Evolutionary conservation across 2,329 filamentous ascomycete genomes (phyloP).

Genomic region (Alternaria alternata): DNA sequence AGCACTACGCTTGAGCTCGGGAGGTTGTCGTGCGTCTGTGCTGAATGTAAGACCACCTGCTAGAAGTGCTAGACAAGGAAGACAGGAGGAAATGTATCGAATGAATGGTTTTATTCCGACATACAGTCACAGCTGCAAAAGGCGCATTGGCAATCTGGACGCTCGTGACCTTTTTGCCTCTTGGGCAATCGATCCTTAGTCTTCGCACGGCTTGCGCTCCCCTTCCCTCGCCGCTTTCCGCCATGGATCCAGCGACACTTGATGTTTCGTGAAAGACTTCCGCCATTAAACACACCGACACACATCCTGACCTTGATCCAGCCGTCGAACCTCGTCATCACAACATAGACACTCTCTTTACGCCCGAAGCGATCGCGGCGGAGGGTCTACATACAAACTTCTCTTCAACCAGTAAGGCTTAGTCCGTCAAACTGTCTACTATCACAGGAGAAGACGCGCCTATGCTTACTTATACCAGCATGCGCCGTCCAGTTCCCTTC

Average conservation of each 20-base stretch:
- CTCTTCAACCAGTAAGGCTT: neutral
- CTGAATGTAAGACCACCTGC: too few species aligned
- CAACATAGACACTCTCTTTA: neutral
- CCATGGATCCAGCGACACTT: neutral
- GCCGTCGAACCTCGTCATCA: neutral
- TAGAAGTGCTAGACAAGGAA: too few species aligned
- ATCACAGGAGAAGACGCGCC: neutral
- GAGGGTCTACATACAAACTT: neutral
- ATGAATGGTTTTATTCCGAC: neutral
- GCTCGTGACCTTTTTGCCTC: too few species aligned
- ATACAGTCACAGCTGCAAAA: neutral
- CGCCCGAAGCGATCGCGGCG: neutral
- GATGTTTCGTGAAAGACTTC: neutral
- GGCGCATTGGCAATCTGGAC: neutral
- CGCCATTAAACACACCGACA: neutral
- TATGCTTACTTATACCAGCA: too few species aligned
- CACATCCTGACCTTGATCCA: neutral
- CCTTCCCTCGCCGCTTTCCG: neutral
- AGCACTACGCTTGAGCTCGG: too few species aligned
- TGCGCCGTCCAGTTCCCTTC: too few species aligned
- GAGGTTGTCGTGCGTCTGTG: too few species aligned
- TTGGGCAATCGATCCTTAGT: neutral
- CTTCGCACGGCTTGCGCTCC: neutral
- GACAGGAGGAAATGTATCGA: too few species aligned
- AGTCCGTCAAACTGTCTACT: neutral